phyloP scores from a whole-genome alignment of 306 rosid species.

The Sophora flavescens region DNA sequence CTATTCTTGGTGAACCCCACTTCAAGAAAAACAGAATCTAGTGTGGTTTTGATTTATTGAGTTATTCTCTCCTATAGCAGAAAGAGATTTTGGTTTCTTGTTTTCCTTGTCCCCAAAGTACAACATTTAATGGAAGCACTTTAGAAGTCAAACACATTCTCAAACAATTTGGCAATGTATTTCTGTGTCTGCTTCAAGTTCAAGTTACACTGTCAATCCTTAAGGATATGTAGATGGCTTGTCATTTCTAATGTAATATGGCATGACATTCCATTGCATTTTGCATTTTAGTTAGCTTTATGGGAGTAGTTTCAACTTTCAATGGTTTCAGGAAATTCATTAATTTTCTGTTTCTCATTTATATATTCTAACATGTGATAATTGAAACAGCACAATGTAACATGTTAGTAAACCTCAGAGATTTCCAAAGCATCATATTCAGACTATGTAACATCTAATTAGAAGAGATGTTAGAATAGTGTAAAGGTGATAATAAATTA shows the following conservation, averaged over 20 bases:
- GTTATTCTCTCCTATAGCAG: conserved; percentile 11
- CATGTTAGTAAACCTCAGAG: background rate
- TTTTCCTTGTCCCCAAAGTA: conserved; percentile 9
- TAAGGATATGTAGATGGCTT: background rate
- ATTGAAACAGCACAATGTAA: background rate
- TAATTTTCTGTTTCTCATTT: background rate
- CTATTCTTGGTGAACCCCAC: conserved; percentile 31
- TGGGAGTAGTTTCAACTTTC: background rate
- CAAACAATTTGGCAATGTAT: conserved; percentile 4
- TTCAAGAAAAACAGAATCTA: conserved; percentile 36
- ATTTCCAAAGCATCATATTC: background rate
- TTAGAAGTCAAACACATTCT: conserved; percentile 18
- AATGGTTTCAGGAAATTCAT: background rate
- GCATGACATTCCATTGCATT: background rate
- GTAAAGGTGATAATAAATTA: background rate
- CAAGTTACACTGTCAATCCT: background rate
- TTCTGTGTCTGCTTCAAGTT: conserved; percentile 11
- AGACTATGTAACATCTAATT: background rate
- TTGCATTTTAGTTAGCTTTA: background rate
- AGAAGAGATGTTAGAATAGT: background rate
- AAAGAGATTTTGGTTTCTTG: conserved; percentile 31
- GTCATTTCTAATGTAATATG: background rate
- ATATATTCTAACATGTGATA: background rate
- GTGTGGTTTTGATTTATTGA: conserved; percentile 22
- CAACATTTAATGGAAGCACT: conserved; percentile 19